Evolutionary conservation across 2,329 filamentous ascomycete species (phyloP).

Genomic region (Penicillium freii): DNA sequence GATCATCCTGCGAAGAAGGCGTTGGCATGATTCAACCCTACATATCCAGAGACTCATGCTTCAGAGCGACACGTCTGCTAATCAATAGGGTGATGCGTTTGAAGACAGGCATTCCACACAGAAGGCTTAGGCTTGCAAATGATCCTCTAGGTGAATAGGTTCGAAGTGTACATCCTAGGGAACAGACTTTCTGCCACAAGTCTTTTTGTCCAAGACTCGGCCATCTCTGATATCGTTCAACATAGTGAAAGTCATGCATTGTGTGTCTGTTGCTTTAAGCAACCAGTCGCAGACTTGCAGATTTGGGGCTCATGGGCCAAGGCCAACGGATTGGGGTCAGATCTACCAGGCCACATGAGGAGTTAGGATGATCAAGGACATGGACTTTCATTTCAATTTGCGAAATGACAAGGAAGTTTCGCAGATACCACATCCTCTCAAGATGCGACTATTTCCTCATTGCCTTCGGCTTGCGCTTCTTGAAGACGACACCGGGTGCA

Average conservation of each 20-base stretch:
- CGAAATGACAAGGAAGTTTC: neutral
- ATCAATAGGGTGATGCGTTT: neutral
- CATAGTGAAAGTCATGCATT: neutral
- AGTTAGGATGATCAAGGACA: neutral
- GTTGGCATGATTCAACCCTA: neutral
- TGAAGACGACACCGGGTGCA: constrained; percentile 44
- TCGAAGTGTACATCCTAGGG: neutral
- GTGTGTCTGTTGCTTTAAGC: neutral
- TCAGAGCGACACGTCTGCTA: neutral
- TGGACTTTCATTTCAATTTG: neutral
- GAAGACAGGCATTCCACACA: neutral
- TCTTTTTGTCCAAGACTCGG: neutral
- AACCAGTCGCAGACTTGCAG: neutral
- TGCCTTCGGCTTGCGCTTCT: constrained; percentile 50
- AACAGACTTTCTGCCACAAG: neutral
- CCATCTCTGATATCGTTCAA: neutral
- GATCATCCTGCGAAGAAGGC: neutral
- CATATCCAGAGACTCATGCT: neutral
- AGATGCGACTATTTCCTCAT: constrained; percentile 35
- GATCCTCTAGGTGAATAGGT: neutral
- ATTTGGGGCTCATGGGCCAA: neutral
- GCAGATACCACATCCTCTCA: neutral
- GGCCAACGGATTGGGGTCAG: neutral
- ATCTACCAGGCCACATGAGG: neutral
- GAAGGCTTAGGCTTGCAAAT: neutral